Conservation (phyloP, 2,329 filamentous ascomycete genomes). For the Huntiella abstrusa region DNA sequence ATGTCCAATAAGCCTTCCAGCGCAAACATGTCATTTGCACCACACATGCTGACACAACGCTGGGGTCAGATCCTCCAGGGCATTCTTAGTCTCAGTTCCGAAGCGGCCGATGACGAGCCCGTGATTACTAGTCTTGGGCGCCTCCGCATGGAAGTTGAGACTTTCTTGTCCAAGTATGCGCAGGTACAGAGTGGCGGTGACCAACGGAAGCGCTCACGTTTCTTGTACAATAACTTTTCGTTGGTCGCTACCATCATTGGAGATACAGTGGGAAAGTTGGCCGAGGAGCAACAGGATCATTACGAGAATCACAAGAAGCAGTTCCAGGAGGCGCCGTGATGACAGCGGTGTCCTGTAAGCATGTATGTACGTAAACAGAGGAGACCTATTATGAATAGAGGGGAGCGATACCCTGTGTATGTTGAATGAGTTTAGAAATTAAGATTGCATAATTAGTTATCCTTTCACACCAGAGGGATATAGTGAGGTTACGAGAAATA, state of each 20-base stretch:
- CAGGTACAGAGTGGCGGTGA: constrained; percentile 48
- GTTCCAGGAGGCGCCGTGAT: constrained; percentile 27
- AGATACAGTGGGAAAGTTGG: constrained; percentile 53
- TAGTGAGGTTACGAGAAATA: too few relatives aligned
- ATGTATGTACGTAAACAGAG: too few relatives aligned
- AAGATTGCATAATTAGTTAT: too few relatives aligned
- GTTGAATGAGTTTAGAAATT: too few relatives aligned
- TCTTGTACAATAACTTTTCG: constrained; percentile 91
- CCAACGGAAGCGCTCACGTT: constrained; percentile 63
- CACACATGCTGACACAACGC: constrained; percentile 82
- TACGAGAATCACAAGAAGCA: constrained; percentile 48
- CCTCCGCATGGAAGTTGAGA: constrained; percentile 64
- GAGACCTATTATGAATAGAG: too few relatives aligned
- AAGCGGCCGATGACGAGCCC: constrained; percentile 86
- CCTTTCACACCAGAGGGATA: too few relatives aligned
- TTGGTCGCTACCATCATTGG: constrained; percentile 84
- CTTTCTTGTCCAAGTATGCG: constrained; percentile 60
- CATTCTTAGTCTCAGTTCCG: constrained; percentile 64
- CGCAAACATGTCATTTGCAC: constrained; percentile 40
- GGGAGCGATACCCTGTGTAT: too few relatives aligned
- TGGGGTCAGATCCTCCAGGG: constrained; percentile 85
- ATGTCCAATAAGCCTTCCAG: constrained; percentile 28
- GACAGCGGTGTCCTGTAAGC: too few relatives aligned
- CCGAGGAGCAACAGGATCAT: constrained; percentile 54
- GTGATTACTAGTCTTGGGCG: constrained; percentile 64